phyloP scores from a whole-genome alignment of 129 eudicot species.

The Lactuca saligna region DNA sequence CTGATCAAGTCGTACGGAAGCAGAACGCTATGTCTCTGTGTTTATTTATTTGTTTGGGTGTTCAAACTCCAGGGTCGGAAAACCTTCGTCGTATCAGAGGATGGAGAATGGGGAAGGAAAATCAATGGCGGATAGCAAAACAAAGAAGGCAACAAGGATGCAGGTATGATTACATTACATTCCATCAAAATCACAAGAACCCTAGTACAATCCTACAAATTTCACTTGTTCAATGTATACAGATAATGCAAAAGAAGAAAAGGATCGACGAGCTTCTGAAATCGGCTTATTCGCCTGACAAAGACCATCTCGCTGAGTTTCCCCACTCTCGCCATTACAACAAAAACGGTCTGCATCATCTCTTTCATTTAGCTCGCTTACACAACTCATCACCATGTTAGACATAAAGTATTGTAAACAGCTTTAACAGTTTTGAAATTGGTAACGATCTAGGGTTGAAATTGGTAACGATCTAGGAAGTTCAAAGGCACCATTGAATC shows the following conservation, averaged over 20 bases:
- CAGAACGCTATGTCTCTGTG: background rate
- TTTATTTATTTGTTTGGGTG: background rate
- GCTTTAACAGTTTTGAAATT: background rate
- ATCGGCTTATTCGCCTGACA: slow-evolving; percentile 53
- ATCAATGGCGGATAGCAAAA: slow-evolving; percentile 7
- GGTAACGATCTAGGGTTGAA: background rate
- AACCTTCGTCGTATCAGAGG: background rate
- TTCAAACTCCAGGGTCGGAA: background rate
- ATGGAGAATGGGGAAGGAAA: slow-evolving; percentile 14
- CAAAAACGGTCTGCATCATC: slow-evolving; percentile 35
- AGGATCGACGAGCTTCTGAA: slow-evolving; percentile 44
- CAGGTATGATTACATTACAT: slow-evolving; percentile 20
- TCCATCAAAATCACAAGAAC: background rate
- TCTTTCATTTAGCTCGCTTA: background rate
- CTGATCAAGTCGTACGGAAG: no score
- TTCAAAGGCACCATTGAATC: background rate
- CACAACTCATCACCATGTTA: background rate
- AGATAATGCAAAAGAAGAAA: slow-evolving; percentile 72
- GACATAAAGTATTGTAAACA: no score
- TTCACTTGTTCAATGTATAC: slow-evolving; percentile 15
- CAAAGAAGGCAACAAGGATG: slow-evolving; percentile 24
- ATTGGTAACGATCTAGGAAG: background rate
- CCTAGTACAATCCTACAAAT: background rate
- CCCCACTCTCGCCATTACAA: slow-evolving; percentile 46
- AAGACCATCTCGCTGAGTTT: slow-evolving; percentile 50